Base-by-base conservation (phyloP, 2,329 filamentous ascomycete genomes). In the Aaosphaeria arxii region DNA sequence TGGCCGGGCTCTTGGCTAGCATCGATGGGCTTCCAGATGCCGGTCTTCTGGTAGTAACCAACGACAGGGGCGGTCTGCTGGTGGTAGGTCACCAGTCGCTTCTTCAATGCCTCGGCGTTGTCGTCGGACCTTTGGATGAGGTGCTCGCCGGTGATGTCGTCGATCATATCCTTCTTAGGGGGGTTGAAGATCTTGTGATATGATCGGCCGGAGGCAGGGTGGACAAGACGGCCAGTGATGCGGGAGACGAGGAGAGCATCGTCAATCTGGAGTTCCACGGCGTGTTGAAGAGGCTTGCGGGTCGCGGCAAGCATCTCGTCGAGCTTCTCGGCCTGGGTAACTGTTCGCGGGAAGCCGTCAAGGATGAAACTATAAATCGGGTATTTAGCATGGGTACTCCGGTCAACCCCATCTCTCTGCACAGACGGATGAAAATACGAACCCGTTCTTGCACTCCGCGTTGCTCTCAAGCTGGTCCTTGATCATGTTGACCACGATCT, bases 171-270 rank as follows among this genome's bases (percentile, higher is more conserved):
- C 63, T 84, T 77, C 84, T 96, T 96, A 65, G 94, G 94, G 44
- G 94, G 94, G 84, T 96, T 97, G 86, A 99, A 99, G 74, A 94
- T 88, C 76, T 87, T 94, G 85, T 99, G 94, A 80, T 99, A 99
- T 61, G 89, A 91, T 68, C 94, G 91, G 58, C 94, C 94, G 48
- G 91, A 96, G 45, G 92, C 92, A 49, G 92, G 92, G 81, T 99
- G 94, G 63, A 99, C 81, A 53, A 99, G 81, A 66, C 94, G 92
- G 66, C 94, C 94, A 52, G 94, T 99, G 74, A 99, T 97, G 68
- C 94, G 89, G 59, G 91, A 86, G 53, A 99, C 92, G 51, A 99
- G 85, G 49, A 99, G 87, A 39, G 83, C 82, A 71, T 97, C 94
- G 74, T 97, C 91, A 69, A 99, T 97, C 77, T 97, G 85, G 59